Evolutionary conservation across 352 stramenopile genomes (phyloP).

Genomic region (Globisporangium irregulare): DNA sequence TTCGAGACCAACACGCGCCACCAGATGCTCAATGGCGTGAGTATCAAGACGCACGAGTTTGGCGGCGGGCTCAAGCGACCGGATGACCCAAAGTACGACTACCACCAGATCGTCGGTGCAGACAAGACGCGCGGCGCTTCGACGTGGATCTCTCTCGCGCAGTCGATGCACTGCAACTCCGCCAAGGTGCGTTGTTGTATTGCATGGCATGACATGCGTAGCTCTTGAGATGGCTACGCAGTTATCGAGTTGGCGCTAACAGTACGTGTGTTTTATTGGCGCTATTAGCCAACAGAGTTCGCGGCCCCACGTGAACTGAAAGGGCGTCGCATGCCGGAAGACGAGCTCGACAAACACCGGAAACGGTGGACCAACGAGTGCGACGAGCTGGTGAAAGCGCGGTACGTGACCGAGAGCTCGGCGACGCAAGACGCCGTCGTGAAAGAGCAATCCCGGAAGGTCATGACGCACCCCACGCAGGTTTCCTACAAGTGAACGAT

Average conservation of each 20-base stretch:
- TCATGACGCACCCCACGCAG: constrained; percentile 49
- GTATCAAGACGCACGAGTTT: constrained; percentile 35
- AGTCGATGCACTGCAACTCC: constrained; percentile 55
- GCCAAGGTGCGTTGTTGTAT: constrained; percentile 22
- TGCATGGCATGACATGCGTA: not conserved
- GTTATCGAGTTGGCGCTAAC: not conserved
- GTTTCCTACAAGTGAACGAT: constrained; percentile 47
- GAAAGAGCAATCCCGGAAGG: constrained; percentile 55
- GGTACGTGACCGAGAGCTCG: constrained; percentile 61
- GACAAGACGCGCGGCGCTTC: constrained; percentile 46
- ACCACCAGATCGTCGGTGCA: constrained; percentile 58
- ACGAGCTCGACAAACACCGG: constrained; percentile 55
- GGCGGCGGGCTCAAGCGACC: constrained; percentile 41
- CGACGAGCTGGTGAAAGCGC: constrained; percentile 41
- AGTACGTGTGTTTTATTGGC: not conserved
- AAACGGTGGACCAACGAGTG: constrained; percentile 65
- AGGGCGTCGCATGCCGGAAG: constrained; percentile 32
- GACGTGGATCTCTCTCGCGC: constrained; percentile 60
- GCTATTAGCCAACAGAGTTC: constrained; percentile 49
- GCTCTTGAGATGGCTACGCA: too few relatives aligned
- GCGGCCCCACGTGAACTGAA: constrained; percentile 62
- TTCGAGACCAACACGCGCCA: constrained; percentile 54
- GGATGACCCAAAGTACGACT: constrained; percentile 67
- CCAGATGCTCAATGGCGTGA: constrained; percentile 56
- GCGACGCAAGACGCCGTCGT: constrained; percentile 42